These are phyloP conservation scores for Oryza brachyantha DNA, from an alignment of 176 grass and related monocot genomes.

Conservation along the genomic window DNA sequence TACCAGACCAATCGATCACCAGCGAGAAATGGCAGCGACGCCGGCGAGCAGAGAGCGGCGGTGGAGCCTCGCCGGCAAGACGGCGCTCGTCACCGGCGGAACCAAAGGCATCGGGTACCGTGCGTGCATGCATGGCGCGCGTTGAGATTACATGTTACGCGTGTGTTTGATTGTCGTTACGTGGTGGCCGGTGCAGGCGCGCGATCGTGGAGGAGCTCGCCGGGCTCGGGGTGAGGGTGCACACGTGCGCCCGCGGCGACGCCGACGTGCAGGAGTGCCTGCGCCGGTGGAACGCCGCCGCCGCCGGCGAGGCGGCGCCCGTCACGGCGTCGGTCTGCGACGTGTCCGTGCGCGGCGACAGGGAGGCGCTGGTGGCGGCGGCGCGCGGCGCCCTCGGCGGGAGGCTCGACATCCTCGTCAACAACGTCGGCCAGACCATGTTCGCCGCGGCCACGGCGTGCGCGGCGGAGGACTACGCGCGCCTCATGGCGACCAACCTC, in stretches of 20 bases:
- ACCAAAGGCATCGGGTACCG: conserved; percentile 45
- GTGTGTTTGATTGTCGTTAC: too few relatives aligned
- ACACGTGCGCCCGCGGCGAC: conserved; percentile 30
- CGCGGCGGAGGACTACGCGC: conserved; percentile 32
- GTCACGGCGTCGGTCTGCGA: conserved; percentile 42
- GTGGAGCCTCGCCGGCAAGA: conserved; percentile 34
- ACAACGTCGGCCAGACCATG: conserved; percentile 3
- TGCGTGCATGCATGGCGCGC: background rate
- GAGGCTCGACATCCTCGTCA: conserved; percentile 45
- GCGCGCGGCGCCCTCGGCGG: background rate
- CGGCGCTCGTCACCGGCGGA: conserved; percentile 45
- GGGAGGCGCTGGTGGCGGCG: conserved; percentile 14
- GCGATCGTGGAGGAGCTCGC: conserved; percentile 46
- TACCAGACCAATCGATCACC: too few relatives aligned
- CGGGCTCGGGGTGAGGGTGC: conserved; percentile 19
- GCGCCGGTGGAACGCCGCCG: conserved; percentile 10
- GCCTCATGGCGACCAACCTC: conserved; percentile 36
- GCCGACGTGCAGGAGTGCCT: conserved; percentile 24
- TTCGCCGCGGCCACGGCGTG: background rate
- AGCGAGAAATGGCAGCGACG: too few relatives aligned
- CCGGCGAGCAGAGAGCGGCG: background rate
- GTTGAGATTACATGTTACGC: too few relatives aligned
- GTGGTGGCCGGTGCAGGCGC: too few relatives aligned
- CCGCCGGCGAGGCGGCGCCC: conserved; percentile 5
- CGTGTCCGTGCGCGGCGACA: conserved; percentile 14